Base-by-base conservation (phyloP, 768 basidiomycete genomes). In the Amylocystis lapponica region DNA sequence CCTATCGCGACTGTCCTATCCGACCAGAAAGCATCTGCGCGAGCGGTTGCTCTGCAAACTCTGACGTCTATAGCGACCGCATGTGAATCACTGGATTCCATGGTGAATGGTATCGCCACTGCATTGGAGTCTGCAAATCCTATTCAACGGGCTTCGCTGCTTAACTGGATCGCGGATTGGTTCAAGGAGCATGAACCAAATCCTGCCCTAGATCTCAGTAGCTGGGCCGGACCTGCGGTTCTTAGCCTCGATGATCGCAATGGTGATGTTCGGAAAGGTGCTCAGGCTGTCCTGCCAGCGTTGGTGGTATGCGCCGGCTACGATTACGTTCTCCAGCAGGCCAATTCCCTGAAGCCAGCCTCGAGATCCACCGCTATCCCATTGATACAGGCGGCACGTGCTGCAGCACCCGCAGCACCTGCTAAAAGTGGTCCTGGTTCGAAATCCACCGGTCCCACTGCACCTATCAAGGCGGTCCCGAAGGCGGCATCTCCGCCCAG, bases 11-110 rank as follows among this genome's bases (percentile, higher is more conserved):
- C 83, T 5, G 92, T 91, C 9, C 76, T 97, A 9, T 76, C 95
- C 4, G 96, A 99, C 60, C 91, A 95, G 60, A 98, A 98, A 63
- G 81, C 86, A 7, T 82, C 81, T 16, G 84, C 90, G 36, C 83
- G 96, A 38, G 65, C 77, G 5, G 81, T 87, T 27, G 96, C 82
- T 25, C 56, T 89, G 13, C 76, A 83, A 45, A 80, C 91, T 1
- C 67, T 99, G 52, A 78, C 82, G 13, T 81, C 88, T 12, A 93
- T 98, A 39, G 85, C 85, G 9, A 78, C 76, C 5, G 89, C 87
- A 5, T 87, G 87, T 52, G 90, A 89, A 35, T 81, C 86, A 10
- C 51, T 98, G 14, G 96, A 98, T 16, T 67, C 79, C 2, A 79
- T 99, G 76, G 76, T 87, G 23, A 63, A 78, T 41, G 85, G 86